These are phyloP conservation scores for Fusarium pseudograminearum DNA, from an alignment of 2,329 filamentous ascomycete genomes.

Conservation along the genomic window DNA sequence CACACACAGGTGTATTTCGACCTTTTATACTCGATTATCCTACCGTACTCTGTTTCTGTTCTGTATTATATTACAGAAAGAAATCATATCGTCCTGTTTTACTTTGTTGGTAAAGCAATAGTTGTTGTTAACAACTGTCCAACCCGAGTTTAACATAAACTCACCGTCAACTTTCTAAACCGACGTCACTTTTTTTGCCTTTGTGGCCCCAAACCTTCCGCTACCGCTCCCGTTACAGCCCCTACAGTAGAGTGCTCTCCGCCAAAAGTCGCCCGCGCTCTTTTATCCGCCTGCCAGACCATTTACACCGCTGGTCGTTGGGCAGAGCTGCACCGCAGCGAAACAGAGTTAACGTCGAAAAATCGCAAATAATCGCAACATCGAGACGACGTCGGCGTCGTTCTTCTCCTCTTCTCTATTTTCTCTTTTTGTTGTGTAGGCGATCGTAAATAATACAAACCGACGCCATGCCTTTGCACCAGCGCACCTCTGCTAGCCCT, in stretches of 20 bases:
- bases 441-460: conserved; percentile 37
- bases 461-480: conserved; percentile 48
- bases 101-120: conserved; percentile 26
- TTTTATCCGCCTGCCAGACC: conserved; percentile 46
- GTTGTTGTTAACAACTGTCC: conserved; percentile 1
- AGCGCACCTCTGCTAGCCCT: conserved; percentile 46
- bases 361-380: conserved; percentile 40
- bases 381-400: conserved; percentile 36
- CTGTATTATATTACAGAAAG: conserved; percentile 12
- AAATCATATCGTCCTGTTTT: conserved; percentile 17
- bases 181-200: conserved; percentile 41
- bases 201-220: conserved; percentile 44
- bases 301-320: conserved; percentile 45
- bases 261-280: conserved; percentile 43
- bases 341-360: conserved; percentile 34
- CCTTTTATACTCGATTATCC: conserved; percentile 32
- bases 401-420: conserved; percentile 16
- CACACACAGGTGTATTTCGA: conserved; percentile 42
- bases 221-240: conserved; percentile 43
- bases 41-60: not conserved
- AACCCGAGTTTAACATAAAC: conserved; percentile 20
- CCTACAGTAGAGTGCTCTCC: conserved; percentile 34
- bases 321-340: conserved; percentile 49
- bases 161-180: conserved; percentile 15
- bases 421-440: conserved; percentile 38